phyloP scores from a whole-genome alignment of 1,139 yeast species.

The Suhomyces yuchorum region DNA sequence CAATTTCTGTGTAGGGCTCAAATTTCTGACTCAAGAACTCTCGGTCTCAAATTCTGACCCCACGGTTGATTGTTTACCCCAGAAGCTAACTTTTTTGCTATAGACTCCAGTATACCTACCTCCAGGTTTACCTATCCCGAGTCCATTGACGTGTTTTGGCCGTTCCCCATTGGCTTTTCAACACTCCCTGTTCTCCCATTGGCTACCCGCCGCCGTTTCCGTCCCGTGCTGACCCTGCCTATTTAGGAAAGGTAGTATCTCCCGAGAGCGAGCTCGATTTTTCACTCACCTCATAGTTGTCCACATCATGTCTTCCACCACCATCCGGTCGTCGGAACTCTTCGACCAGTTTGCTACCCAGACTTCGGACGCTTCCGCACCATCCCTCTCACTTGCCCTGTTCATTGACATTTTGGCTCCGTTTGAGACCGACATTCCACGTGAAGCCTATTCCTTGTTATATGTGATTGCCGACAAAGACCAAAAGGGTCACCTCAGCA shows the following conservation, averaged over 20 bases:
- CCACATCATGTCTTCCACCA: conserved; percentile 4
- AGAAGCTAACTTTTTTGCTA: neutral
- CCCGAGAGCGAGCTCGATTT: conserved; percentile 3
- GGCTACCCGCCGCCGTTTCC: conserved; percentile 4
- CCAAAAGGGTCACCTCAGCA: conserved; percentile 61
- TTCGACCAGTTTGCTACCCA: conserved; percentile 43
- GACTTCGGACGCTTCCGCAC: conserved; percentile 16
- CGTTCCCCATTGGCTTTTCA: neutral
- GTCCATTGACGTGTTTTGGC: neutral
- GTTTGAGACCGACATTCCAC: conserved; percentile 45
- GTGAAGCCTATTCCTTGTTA: conserved; percentile 48
- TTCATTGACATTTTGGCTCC: conserved; percentile 47
- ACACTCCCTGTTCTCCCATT: neutral
- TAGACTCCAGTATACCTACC: neutral
- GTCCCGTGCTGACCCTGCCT: conserved; percentile 3
- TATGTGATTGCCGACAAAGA: conserved; percentile 66
- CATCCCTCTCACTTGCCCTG: conserved; percentile 36
- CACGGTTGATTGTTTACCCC: neutral
- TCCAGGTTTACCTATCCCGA: neutral
- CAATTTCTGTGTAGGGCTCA: neutral
- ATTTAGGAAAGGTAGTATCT: conserved; percentile 2
- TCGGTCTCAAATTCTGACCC: neutral
- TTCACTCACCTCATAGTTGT: conserved; percentile 2
- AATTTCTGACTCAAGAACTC: neutral
- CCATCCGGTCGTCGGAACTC: conserved; percentile 26